These are phyloP conservation scores for Cucurbita pepo DNA, from an alignment of 306 rosid genomes.

Conservation along the genomic window DNA sequence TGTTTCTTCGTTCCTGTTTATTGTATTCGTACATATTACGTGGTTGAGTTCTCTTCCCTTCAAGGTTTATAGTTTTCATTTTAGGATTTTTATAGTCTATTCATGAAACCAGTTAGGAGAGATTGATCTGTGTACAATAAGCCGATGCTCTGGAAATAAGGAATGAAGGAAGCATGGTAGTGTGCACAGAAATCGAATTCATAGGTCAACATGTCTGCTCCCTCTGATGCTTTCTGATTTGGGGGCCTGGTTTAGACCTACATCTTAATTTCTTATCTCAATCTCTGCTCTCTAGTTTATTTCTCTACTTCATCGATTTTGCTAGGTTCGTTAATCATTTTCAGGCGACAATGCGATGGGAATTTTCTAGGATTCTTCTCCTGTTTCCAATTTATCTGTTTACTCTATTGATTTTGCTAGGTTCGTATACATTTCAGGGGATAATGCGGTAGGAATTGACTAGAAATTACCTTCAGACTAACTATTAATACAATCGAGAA, in stretches of 20 bases:
- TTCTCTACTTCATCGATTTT: not conserved
- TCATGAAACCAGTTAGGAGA: not conserved
- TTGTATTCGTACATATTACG: not conserved
- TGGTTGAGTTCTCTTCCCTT: no score
- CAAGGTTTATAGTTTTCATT: not conserved
- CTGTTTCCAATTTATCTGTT: not conserved
- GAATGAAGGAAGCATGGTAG: slow-evolving; percentile 82
- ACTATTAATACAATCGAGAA: no score
- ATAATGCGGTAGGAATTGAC: not conserved
- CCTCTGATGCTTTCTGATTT: slow-evolving; percentile 52
- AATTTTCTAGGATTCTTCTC: not conserved
- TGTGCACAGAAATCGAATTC: slow-evolving; percentile 52
- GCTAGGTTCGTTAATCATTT: not conserved
- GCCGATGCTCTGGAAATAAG: slow-evolving; percentile 84
- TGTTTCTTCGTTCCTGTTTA: no score
- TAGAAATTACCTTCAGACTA: not conserved
- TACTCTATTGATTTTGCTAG: not conserved
- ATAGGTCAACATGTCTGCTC: slow-evolving; percentile 84
- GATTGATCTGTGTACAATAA: slow-evolving; percentile 59
- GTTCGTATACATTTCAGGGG: not conserved
- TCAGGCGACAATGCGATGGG: not conserved
- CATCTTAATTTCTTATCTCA: slow-evolving; percentile 1
- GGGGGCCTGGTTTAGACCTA: slow-evolving; percentile 94
- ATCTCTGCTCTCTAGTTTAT: not conserved
- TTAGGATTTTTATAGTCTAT: not conserved